Evolutionary conservation across 179 eudicot genomes (phyloP).

Genomic region (Beta macrorhiza): DNA sequence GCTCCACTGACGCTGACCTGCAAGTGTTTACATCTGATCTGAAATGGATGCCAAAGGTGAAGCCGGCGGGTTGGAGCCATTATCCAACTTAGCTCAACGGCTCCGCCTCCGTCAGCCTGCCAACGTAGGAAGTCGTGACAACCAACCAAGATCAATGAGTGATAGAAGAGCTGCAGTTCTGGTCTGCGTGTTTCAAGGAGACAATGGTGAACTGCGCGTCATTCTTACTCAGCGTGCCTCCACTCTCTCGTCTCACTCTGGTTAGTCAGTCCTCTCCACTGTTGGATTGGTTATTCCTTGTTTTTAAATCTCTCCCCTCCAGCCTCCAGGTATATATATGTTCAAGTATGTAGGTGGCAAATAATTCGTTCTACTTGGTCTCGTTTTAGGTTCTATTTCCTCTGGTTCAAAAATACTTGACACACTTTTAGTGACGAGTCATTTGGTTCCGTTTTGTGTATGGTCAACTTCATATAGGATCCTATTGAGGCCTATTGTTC

Average conservation of each 20-base stretch:
- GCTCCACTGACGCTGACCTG: not conserved
- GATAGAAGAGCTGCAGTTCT: conserved; percentile 67
- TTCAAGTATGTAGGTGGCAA: too few species aligned
- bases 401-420: too few species aligned
- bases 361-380: too few species aligned
- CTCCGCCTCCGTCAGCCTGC: not conserved
- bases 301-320: too few species aligned
- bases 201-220: conserved; percentile 56
- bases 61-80: not conserved
- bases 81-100: conserved; percentile 14
- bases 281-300: not conserved
- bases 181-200: conserved; percentile 66
- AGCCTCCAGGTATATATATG: too few species aligned
- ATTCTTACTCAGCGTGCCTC: conserved; percentile 76
- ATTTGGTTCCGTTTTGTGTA: too few species aligned
- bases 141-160: not conserved
- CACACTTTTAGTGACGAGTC: too few species aligned
- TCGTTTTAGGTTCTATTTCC: too few species aligned
- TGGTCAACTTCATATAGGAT: too few species aligned
- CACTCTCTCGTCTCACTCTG: conserved; percentile 58
- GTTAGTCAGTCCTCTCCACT: conserved; percentile 22
- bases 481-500: too few species aligned
- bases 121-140: not conserved
- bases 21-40: not conserved
- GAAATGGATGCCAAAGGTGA: not conserved